These are phyloP conservation scores for Pulveroboletus sp. DNA, from an alignment of 768 basidiomycete genomes.

Conservation along the genomic window DNA sequence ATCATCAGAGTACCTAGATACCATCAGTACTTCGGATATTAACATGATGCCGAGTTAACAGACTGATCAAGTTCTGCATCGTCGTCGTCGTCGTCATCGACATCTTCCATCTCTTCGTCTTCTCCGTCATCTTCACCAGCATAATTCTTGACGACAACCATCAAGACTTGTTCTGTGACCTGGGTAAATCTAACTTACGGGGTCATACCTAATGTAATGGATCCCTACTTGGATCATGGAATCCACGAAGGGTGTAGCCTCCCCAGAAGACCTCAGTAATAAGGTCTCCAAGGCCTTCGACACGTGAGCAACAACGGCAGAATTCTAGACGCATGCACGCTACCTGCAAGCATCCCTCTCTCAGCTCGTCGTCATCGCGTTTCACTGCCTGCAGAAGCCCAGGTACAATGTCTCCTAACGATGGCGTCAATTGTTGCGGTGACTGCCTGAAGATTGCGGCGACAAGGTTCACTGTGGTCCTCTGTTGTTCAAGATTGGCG, in stretches of 20 bases:
- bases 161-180: neutral
- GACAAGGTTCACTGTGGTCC: constrained; percentile 74
- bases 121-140: constrained; percentile 67
- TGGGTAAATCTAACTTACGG: constrained; percentile 42
- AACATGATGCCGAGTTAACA: constrained; percentile 27
- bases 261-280: constrained; percentile 77
- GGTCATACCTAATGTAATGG: constrained; percentile 89
- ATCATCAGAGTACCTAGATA: constrained; percentile 85
- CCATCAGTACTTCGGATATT: neutral
- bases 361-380: constrained; percentile 77
- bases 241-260: constrained; percentile 68
- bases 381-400: constrained; percentile 65
- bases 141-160: constrained; percentile 64
- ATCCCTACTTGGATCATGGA: constrained; percentile 67
- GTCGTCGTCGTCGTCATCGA: constrained; percentile 75
- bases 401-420: constrained; percentile 61
- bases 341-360: constrained; percentile 78
- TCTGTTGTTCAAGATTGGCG: constrained; percentile 62
- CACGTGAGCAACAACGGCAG: constrained; percentile 4
- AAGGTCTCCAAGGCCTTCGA: constrained; percentile 75
- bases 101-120: constrained; percentile 56
- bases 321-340: constrained; percentile 1
- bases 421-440: constrained; percentile 59
- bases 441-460: constrained; percentile 77
- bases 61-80: constrained; percentile 79